A percentile compares a stretch with the other conserved stretches of the same genome.
phyloP scores from a whole-genome alignment of 441 rosid genomes.

The Erodium moschatum region DNA sequence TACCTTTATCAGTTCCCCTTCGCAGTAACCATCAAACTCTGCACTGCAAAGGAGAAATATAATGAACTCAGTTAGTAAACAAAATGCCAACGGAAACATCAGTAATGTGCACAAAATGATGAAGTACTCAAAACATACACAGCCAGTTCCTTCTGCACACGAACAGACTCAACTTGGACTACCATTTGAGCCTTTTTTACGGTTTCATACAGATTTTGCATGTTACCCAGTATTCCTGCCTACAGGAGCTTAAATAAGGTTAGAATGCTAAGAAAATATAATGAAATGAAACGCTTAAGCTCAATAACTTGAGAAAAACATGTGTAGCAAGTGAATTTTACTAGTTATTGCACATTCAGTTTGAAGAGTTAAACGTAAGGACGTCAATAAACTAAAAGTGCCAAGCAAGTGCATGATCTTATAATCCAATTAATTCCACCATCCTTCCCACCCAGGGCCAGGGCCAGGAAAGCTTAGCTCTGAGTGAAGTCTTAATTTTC shows the following conservation, averaged over 20 bases:
- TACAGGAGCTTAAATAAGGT: conserved; percentile 24
- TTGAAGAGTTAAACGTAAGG: neutral
- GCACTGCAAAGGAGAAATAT: conserved; percentile 29
- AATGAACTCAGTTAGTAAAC: neutral
- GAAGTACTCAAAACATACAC: conserved; percentile 36
- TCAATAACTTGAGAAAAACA: neutral
- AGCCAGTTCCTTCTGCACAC: conserved; percentile 85
- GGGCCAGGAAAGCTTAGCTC: neutral
- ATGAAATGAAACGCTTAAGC: neutral
- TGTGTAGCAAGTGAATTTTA: neutral
- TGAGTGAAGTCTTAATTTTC: neutral
- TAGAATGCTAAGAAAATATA: neutral
- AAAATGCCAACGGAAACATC: neutral
- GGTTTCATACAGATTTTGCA: conserved; percentile 80
- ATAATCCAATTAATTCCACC: neutral
- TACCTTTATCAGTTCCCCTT: conserved; percentile 89
- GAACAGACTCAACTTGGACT: conserved; percentile 91
- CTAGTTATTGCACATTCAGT: neutral
- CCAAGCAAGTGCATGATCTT: neutral
- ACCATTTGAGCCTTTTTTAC: conserved; percentile 94
- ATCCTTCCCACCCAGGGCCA: neutral
- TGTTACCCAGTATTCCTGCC: conserved; percentile 90
- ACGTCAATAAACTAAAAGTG: neutral
- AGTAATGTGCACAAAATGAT: neutral
- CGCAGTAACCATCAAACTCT: conserved; percentile 94